phyloP scores from a whole-genome alignment of 2,329 filamentous ascomycete genomes.

The Alternaria conjuncta region DNA sequence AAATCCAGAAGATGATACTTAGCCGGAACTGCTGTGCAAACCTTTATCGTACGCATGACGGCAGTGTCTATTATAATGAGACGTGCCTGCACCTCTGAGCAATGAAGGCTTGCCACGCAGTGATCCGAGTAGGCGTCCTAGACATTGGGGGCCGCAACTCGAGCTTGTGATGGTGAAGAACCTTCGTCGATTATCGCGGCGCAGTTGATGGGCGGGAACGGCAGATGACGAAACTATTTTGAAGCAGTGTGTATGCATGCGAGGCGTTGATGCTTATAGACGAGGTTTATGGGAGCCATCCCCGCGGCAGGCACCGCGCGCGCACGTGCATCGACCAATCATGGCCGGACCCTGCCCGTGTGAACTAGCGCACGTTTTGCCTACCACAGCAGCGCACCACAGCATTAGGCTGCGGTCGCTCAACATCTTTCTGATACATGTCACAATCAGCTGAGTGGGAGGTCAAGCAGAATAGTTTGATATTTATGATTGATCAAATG shows the following conservation, averaged over 20 bases:
- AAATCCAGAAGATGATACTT: slow-evolving; percentile 3
- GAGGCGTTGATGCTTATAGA: neutral
- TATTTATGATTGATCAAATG: neutral
- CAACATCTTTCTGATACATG: slow-evolving; percentile 2
- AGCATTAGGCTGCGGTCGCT: slow-evolving; percentile 13
- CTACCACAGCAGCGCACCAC: slow-evolving; percentile 16
- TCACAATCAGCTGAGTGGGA: neutral
- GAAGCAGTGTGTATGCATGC: neutral
- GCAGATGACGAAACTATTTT: neutral
- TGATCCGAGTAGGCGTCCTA: neutral
- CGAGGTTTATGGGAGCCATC: slow-evolving; percentile 17
- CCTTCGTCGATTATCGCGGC: slow-evolving; percentile 5
- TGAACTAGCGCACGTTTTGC: slow-evolving; percentile 9
- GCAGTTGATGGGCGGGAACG: neutral
- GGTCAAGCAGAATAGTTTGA: neutral
- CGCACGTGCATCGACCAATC: slow-evolving; percentile 16
- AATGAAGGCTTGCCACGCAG: slow-evolving; percentile 11
- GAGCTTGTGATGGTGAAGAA: neutral
- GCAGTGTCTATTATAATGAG: neutral
- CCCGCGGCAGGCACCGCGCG: slow-evolving; percentile 8
- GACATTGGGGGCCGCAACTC: slow-evolving; percentile 5
- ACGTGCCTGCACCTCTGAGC: slow-evolving; percentile 10
- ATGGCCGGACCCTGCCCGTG: neutral
- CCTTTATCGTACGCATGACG: neutral
- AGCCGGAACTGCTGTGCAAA: slow-evolving; percentile 5